Conservation (phyloP, 495 filamentous ascomycete species). For the Cairneyella variabilis region DNA sequence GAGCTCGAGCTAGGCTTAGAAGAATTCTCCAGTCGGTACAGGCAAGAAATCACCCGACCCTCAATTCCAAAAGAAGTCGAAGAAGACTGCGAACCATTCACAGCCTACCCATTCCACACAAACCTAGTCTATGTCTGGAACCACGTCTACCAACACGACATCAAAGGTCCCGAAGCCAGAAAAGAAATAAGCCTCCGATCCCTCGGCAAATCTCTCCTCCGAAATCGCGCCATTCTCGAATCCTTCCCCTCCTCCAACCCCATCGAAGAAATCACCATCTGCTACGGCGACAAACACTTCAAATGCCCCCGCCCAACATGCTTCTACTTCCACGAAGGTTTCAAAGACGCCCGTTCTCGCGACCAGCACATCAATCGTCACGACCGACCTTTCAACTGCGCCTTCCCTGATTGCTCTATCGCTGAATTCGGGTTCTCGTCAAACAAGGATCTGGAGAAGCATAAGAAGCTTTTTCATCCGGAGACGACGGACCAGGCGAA, state of each 20-base stretch:
- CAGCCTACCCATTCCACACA: conserved; percentile 15
- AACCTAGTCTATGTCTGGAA: conserved; percentile 1
- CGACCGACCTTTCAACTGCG: conserved; percentile 35
- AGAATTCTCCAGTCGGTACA: conserved; percentile 20
- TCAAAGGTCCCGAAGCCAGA: neutral
- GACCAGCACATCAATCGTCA: conserved; percentile 36
- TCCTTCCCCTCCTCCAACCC: conserved; percentile 5
- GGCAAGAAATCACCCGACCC: conserved; percentile 24
- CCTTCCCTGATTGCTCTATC: conserved; percentile 26
- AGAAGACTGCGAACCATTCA: conserved; percentile 23
- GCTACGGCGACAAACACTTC: conserved; percentile 33
- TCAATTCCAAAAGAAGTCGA: conserved; percentile 10
- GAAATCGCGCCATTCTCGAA: conserved; percentile 29
- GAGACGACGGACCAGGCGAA: neutral
- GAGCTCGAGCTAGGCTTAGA: conserved; percentile 20
- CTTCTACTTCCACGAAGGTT: conserved; percentile 42
- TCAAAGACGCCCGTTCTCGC: conserved; percentile 24
- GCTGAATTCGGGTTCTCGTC: conserved; percentile 36
- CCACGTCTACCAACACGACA: neutral
- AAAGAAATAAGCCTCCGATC: conserved; percentile 10
- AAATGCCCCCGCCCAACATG: conserved; percentile 40
- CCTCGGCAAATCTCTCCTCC: conserved; percentile 24
- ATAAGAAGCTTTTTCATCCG: conserved; percentile 15
- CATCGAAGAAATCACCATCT: conserved; percentile 4
- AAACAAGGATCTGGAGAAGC: conserved; percentile 37